Evolutionary conservation across 2,329 filamentous ascomycete genomes (phyloP), one percentile per base, ranked within the genome.

Genomic region (Phaeosphaeriaceae sp.): DNA sequence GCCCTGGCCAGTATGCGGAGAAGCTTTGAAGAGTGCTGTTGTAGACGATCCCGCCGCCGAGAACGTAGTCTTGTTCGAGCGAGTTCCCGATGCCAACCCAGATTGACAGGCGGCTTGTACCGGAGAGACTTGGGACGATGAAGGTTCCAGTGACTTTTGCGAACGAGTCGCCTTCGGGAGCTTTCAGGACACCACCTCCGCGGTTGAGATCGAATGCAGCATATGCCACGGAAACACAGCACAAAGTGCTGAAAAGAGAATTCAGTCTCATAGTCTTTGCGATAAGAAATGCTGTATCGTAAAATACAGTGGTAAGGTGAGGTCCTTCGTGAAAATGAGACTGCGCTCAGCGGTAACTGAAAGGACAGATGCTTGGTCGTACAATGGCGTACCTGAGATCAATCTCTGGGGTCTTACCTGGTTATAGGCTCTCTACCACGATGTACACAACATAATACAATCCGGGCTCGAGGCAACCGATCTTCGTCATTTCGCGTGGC

Each of bases 151-250:
- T 61, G 10, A 70, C 67, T 7, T 60, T 62, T 10, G 58, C 53
- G 48, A 71, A 70, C 3, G 65, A 63, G 21, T 70, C 63, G 2
- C 66, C 63, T 11, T 56, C 57, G 25, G 69, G 69, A 21, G 68
- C 69, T 60, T 70, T 71, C 49, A 70, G 61, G 13, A 68, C 66
- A 15, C 65, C 69, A 7, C 67, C 68, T 20, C 57, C 69, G 13
- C 68, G 58, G 41, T 70, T 70, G 11, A 58, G 56, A 48, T 71
- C 69, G 50, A 66, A 71, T 7, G 69, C 69, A n/a, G 63, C 69
- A 45, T 55, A 57, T 47, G 54, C 60, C 19, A 46, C 33, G n/a
- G 67, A 57, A 25, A 53, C 33, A 49, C 54, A 63, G 52, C 54
- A 61, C 2, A 58, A 31, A 19, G 42, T 41, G 40, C 56, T 55